Percentiles rank a stretch among this genome's conserved stretches.
phyloP scores from a whole-genome alignment of 495 filamentous ascomycete species.

The Neurospora africana region DNA sequence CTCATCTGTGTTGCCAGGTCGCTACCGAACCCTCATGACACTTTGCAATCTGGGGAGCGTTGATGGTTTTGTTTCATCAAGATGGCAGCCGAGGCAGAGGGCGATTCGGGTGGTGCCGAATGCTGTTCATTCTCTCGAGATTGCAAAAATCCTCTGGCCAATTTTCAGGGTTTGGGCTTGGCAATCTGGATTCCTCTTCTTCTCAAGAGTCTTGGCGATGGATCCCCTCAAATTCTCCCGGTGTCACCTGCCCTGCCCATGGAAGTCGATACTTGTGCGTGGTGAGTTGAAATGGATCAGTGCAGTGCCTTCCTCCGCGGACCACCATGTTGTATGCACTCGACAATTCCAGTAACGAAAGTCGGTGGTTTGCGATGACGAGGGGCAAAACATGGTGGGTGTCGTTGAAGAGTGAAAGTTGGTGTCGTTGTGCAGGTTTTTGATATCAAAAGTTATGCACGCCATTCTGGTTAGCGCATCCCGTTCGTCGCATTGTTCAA shows the following conservation, averaged over 20 bases:
- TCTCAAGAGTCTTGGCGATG: not conserved
- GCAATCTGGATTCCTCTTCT: not conserved
- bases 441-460: not conserved
- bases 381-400: not conserved
- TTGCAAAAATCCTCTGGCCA: not conserved
- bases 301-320: not conserved
- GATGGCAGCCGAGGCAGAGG: not conserved
- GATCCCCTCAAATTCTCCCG: not conserved
- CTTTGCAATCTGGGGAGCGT: not conserved
- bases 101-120: not conserved
- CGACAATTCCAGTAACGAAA: not conserved
- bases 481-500: not conserved
- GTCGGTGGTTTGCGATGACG: not conserved
- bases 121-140: not conserved
- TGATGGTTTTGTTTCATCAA: not conserved
- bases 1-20: not conserved
- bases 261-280: not conserved
- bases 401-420: not conserved
- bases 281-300: not conserved
- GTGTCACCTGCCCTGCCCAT: not conserved
- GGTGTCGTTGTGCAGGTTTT: not conserved
- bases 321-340: not conserved
- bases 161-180: not conserved
- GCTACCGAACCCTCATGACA: not conserved
- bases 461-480: not conserved